phyloP scores from a whole-genome alignment of 305 asterid genomes.

The Rubia peregrina region DNA sequence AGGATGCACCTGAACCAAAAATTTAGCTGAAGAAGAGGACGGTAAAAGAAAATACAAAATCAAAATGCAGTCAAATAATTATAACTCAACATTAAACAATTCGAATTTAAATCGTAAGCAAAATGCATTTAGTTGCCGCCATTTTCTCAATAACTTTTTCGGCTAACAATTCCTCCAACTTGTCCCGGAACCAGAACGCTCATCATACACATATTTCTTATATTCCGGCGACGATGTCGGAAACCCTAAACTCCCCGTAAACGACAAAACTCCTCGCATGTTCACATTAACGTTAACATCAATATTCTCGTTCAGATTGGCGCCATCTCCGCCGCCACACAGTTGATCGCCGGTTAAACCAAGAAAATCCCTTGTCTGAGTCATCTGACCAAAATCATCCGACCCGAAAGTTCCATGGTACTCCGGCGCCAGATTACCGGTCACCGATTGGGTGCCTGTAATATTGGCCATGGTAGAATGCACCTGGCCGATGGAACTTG shows the following conservation, averaged over 20 bases:
- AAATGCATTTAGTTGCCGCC: neutral
- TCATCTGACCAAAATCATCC: constrained; percentile 25
- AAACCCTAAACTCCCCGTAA: constrained; percentile 34
- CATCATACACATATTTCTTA: constrained; percentile 49
- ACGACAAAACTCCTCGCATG: constrained; percentile 32
- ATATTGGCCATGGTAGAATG: constrained; percentile 38
- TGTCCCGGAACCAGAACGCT: constrained; percentile 30
- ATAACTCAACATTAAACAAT: neutral
- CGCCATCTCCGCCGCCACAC: constrained; percentile 8
- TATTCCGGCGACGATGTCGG: constrained; percentile 36
- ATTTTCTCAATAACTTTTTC: neutral
- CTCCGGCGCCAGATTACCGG: constrained; percentile 11
- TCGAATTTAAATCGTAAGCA: neutral
- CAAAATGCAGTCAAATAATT: neutral
- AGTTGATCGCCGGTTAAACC: constrained; percentile 49
- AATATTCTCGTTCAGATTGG: constrained; percentile 10
- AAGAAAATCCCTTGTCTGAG: constrained; percentile 61
- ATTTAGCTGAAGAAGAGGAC: too few species aligned
- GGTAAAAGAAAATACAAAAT: too few species aligned
- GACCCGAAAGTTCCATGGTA: constrained; percentile 15
- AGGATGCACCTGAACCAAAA: too few species aligned
- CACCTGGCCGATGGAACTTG: constrained; percentile 29
- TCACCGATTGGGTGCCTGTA: neutral
- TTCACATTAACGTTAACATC: constrained; percentile 23
- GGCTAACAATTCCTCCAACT: constrained; percentile 51